phyloP scores from a whole-genome alignment of 2,329 filamentous ascomycete genomes.

The Nemania serpens region DNA sequence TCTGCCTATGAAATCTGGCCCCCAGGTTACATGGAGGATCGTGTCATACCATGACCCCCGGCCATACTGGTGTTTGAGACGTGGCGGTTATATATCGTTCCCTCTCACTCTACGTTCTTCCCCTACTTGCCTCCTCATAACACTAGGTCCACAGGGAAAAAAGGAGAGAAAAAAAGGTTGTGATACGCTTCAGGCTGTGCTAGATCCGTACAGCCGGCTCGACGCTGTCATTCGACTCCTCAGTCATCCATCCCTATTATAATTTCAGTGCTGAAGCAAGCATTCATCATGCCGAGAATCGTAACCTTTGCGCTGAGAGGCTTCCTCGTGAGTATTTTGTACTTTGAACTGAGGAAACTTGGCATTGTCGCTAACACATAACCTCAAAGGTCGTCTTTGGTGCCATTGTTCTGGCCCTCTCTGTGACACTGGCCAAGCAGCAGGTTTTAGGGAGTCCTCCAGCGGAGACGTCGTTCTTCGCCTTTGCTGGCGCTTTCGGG shows the following conservation, averaged over 20 bases:
- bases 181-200: too few species aligned
- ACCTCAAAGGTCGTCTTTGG: constrained; percentile 39
- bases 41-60: background rate
- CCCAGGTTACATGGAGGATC: background rate
- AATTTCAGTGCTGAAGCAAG: background rate
- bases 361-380: constrained; percentile 7
- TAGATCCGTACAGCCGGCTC: too few species aligned
- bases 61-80: background rate
- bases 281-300: constrained; percentile 33
- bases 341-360: background rate
- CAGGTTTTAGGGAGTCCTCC: constrained; percentile 36
- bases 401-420: constrained; percentile 41
- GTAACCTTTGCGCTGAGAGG: constrained; percentile 30
- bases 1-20: background rate
- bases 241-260: background rate
- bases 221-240: too few species aligned
- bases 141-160: background rate
- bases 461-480: constrained; percentile 41
- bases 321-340: constrained; percentile 33
- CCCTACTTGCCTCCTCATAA: background rate
- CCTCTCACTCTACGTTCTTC: background rate
- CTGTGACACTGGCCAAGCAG: constrained; percentile 41
- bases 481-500: constrained; percentile 43
- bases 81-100: background rate
- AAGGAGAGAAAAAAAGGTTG: too few species aligned